Evolutionary conservation across 192 early-diverging fungal species (phyloP).

Genomic region (Paraglomus occultum): DNA sequence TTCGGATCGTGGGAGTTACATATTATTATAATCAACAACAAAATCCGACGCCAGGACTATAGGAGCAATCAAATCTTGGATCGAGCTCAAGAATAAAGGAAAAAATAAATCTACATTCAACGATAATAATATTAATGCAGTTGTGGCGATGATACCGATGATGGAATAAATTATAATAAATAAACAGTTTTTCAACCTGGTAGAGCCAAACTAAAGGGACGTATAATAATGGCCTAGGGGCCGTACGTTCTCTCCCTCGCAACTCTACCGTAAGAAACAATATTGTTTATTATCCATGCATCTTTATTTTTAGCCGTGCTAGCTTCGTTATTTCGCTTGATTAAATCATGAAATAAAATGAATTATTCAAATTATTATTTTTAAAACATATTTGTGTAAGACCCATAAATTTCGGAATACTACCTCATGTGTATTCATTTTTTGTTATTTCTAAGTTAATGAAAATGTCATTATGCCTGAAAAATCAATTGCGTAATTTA

Average conservation of each 20-base stretch:
- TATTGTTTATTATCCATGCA: slow-evolving; percentile 6
- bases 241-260: slow-evolving; percentile 18
- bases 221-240: slow-evolving; percentile 7
- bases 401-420: too few relatives aligned
- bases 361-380: slow-evolving; percentile 11
- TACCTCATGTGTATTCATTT: too few relatives aligned
- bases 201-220: slow-evolving; percentile 9
- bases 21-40: too few relatives aligned
- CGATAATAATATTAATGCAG: background rate
- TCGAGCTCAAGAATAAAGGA: slow-evolving; percentile 15
- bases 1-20: too few relatives aligned
- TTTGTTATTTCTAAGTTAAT: too few relatives aligned
- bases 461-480: too few relatives aligned
- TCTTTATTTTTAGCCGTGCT: slow-evolving; percentile 13
- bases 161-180: background rate
- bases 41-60: too few relatives aligned
- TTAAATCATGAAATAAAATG: slow-evolving; percentile 17
- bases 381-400: too few relatives aligned
- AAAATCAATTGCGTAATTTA: too few relatives aligned
- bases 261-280: background rate
- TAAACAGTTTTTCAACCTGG: slow-evolving; percentile 20
- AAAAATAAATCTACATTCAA: slow-evolving; percentile 13
- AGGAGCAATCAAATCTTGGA: slow-evolving; percentile 8
- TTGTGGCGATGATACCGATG: slow-evolving; percentile 3
- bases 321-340: slow-evolving; percentile 17